phyloP scores from a whole-genome alignment of 2,329 filamentous ascomycete species.

The Didymosphaeria variabile region DNA sequence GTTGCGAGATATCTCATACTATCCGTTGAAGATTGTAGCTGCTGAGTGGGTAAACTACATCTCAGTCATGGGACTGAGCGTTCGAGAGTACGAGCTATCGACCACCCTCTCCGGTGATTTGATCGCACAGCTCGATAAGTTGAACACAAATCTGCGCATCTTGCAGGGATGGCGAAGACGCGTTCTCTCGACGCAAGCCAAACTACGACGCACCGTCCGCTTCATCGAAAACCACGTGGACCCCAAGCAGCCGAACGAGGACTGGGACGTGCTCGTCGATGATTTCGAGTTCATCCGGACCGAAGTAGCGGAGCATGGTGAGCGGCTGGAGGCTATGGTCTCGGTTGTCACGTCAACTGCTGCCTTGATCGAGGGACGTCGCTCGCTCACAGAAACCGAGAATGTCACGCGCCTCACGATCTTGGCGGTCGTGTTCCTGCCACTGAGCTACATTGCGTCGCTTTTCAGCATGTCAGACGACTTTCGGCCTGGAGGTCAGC shows the following conservation, averaged over 20 bases:
- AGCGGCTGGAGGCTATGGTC: conserved; percentile 24
- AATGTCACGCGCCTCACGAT: conserved; percentile 30
- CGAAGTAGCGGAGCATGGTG: conserved; percentile 16
- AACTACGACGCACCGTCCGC: conserved; percentile 18
- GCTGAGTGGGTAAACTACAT: conserved; percentile 37
- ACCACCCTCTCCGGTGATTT: conserved; percentile 22
- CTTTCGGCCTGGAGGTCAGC: conserved; percentile 17
- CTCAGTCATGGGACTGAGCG: conserved; percentile 31
- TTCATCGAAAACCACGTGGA: conserved; percentile 14
- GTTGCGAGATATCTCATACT: conserved; percentile 27
- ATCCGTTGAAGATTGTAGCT: conserved; percentile 30
- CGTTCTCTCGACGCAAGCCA: conserved; percentile 27
- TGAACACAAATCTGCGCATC: conserved; percentile 29
- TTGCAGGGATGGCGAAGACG: conserved; percentile 37
- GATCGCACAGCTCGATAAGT: conserved; percentile 22
- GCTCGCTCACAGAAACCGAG: conserved; percentile 28
- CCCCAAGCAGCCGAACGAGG: background rate
- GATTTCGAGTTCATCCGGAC: conserved; percentile 20
- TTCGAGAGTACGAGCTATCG: conserved; percentile 28
- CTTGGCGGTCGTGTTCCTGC: conserved; percentile 32
- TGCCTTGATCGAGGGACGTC: conserved; percentile 30
- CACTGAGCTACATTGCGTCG: conserved; percentile 27
- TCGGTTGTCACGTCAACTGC: conserved; percentile 30
- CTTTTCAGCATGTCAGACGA: conserved; percentile 32
- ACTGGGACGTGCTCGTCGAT: conserved; percentile 16